phyloP scores from a whole-genome alignment of 208 protist species.

The Vickermania ingenoplastis region DNA sequence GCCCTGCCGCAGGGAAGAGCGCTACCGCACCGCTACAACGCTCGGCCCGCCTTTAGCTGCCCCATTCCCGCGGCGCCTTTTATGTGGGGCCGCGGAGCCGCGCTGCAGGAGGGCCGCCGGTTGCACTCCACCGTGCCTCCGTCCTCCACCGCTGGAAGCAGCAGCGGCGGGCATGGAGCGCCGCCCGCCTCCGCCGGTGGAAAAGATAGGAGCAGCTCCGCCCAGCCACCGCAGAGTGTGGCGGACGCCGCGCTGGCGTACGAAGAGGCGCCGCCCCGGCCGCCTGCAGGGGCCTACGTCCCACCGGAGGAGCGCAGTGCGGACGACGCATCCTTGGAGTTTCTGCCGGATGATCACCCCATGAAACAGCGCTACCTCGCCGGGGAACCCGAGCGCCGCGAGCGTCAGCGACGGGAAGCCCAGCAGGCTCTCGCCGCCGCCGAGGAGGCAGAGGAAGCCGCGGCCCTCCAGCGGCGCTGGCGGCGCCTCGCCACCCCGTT shows the following conservation, averaged over 20 bases:
- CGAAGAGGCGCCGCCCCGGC: constrained; percentile 29
- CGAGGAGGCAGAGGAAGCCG: background rate
- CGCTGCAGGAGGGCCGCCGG: background rate
- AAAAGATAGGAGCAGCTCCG: background rate
- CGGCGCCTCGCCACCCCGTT: background rate
- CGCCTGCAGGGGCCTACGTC: constrained; percentile 58
- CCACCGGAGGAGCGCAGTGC: constrained; percentile 54
- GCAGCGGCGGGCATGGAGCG: background rate
- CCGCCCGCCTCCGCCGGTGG: background rate
- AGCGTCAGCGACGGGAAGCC: background rate
- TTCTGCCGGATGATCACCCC: constrained; percentile 35
- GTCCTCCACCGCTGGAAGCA: no score
- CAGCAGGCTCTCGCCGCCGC: background rate
- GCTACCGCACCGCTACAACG: no score
- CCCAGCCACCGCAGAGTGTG: background rate
- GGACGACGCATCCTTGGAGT: constrained; percentile 50
- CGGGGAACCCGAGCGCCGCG: constrained; percentile 3
- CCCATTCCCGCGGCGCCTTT: no score
- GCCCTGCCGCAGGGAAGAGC: no score
- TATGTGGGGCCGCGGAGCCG: no score
- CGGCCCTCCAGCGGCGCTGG: background rate
- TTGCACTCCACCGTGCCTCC: no score
- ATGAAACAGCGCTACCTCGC: constrained; percentile 11
- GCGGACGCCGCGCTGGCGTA: background rate
- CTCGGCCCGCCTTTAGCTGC: no score